These are phyloP conservation scores for Cladosporium sp. DNA, from an alignment of 2,329 filamentous ascomycete genomes.

Conservation along the genomic window DNA sequence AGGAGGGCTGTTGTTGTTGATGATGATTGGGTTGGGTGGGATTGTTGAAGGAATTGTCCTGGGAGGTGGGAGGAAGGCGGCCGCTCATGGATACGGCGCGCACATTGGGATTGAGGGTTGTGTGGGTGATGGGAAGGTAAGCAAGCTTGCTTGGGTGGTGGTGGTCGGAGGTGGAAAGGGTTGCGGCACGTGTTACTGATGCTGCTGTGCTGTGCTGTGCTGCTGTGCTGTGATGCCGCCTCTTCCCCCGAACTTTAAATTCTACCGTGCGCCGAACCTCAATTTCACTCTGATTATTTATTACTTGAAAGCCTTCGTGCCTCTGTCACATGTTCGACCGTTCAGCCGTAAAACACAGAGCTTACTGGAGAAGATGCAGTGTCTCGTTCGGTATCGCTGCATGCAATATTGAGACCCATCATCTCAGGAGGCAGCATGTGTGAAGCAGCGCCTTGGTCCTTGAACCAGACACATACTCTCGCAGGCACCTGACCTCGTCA, in stretches of 20 bases:
- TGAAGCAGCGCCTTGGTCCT: not conserved
- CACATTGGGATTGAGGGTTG: slow-evolving; percentile 29
- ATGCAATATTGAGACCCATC: not conserved
- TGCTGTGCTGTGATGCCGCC: slow-evolving; percentile 1
- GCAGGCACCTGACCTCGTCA: not conserved
- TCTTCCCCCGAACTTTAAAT: slow-evolving; percentile 14
- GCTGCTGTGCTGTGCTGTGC: slow-evolving; percentile 8
- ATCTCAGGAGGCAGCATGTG: not conserved
- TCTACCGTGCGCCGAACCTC: not conserved
- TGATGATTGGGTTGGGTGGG: slow-evolving; percentile 22
- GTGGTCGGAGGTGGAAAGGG: slow-evolving; percentile 1
- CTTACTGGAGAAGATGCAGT: not conserved
- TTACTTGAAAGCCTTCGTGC: not conserved
- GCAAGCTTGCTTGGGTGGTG: not conserved
- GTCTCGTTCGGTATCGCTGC: not conserved
- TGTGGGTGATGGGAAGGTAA: slow-evolving; percentile 9
- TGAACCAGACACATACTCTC: not conserved
- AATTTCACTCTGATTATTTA: not conserved
- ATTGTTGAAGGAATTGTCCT: slow-evolving; percentile 26
- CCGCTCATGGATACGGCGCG: slow-evolving; percentile 51
- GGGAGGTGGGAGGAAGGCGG: slow-evolving; percentile 50
- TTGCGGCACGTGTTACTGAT: slow-evolving; percentile 12
- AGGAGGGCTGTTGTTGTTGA: slow-evolving; percentile 28
- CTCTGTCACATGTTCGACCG: not conserved
- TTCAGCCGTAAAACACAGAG: not conserved